Conservation (phyloP, 2,329 filamentous ascomycete species). For the Tolypocladium amazonense region DNA sequence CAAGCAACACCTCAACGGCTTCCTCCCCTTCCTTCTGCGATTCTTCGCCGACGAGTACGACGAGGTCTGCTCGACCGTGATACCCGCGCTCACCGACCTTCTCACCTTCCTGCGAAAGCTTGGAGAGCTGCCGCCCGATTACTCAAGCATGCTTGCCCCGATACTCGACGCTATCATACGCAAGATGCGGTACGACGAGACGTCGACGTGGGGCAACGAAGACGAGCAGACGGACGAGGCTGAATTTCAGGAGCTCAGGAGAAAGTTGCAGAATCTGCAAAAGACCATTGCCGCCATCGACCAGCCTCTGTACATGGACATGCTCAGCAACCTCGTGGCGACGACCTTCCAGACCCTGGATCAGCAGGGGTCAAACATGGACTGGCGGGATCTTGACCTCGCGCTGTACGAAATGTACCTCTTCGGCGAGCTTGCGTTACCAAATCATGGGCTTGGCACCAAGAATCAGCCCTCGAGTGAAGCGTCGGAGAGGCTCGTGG, state of each 20-base stretch:
- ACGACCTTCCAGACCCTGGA: constrained; percentile 76
- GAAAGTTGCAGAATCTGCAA: constrained; percentile 80
- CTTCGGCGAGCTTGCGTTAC: constrained; percentile 89
- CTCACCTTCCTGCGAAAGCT: constrained; percentile 83
- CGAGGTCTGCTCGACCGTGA: constrained; percentile 92
- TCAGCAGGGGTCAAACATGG: constrained; percentile 61
- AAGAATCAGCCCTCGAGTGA: constrained; percentile 74
- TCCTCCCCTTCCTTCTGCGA: constrained; percentile 76
- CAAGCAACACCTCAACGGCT: constrained; percentile 70
- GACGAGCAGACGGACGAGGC: constrained; percentile 94
- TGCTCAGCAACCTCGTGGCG: constrained; percentile 77
- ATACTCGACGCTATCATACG: constrained; percentile 85
- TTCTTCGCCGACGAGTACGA: constrained; percentile 98
- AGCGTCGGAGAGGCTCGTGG: constrained; percentile 70
- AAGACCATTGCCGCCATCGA: constrained; percentile 88
- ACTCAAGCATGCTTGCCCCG: constrained; percentile 72
- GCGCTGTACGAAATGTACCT: constrained; percentile 92
- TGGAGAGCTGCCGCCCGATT: constrained; percentile 59
- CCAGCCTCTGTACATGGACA: constrained; percentile 78
- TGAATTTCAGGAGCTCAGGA: constrained; percentile 90
- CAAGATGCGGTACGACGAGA: constrained; percentile 98
- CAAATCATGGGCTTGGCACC: constrained; percentile 72
- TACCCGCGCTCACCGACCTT: constrained; percentile 85
- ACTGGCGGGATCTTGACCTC: constrained; percentile 92
- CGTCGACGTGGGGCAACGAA: constrained; percentile 83